Evolutionary conservation across 164 flowering plant genomes (phyloP).

Genomic region (Sextonia rubra): DNA sequence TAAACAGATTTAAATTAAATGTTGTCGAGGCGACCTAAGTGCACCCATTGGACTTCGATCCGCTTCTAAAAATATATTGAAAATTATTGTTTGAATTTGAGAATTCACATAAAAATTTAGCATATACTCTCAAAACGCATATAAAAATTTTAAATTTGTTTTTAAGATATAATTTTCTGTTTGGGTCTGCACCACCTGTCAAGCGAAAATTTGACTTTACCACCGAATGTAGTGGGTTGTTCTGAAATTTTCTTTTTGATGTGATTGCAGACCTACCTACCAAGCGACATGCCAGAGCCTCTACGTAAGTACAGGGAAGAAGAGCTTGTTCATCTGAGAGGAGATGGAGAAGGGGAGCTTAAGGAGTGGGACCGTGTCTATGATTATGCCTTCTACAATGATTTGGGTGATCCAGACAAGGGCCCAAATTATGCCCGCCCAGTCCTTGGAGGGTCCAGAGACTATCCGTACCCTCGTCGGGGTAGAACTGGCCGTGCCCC

Average conservation of each 20-base stretch:
- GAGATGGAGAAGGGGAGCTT: conserved; percentile 53
- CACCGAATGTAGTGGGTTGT: too few species aligned
- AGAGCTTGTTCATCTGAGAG: conserved; percentile 60
- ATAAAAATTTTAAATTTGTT: too few species aligned
- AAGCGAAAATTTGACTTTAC: too few species aligned
- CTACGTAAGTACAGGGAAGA: conserved; percentile 55
- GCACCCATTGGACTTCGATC: too few species aligned
- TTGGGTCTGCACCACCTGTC: too few species aligned
- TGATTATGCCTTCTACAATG: conserved; percentile 83
- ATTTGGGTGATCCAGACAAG: conserved; percentile 64
- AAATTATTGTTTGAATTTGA: too few species aligned
- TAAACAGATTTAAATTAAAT: too few species aligned
- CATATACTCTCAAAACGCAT: too few species aligned
- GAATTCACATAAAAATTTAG: too few species aligned
- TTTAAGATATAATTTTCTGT: too few species aligned
- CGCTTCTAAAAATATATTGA: too few species aligned
- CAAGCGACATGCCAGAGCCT: conserved; percentile 56
- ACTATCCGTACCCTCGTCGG: conserved; percentile 76
- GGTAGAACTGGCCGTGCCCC: conserved; percentile 75
- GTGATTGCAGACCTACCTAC: conserved; percentile 55
- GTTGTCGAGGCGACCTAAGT: too few species aligned
- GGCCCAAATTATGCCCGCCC: conserved; percentile 51
- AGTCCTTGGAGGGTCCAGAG: conserved; percentile 60
- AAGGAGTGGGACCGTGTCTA: conserved; percentile 88
- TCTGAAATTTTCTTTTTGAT: neutral